Base-by-base conservation (phyloP, 2,329 filamentous ascomycete species). In the Aspergillus latus region DNA sequence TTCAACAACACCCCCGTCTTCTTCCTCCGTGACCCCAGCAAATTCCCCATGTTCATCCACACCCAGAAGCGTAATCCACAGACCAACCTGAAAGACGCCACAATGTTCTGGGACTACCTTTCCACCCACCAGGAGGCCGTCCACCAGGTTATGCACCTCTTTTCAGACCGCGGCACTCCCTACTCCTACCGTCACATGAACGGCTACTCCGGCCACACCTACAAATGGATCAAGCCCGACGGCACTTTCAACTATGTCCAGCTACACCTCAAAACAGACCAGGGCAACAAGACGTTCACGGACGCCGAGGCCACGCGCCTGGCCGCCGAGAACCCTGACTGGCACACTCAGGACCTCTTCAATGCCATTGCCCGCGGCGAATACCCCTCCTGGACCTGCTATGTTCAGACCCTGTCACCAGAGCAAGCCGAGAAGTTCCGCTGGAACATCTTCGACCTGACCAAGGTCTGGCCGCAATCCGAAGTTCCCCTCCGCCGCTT, bases 1-100 rank as follows among this genome's bases (percentile, higher is more conserved):
- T 84, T 83, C 59, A 89, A 89, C 76, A 90, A 90, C 68, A 89
- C 86, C 0, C 88, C 88, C 0, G 83, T 89, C 2, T 91, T 90
- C 78, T 90, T 91, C 73, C 67, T 90, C n/a, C 79, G 88, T 52
- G 88, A 90, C 60, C 85, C 88, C 0, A 81, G 85, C 61, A 90
- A 90, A 71, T 90, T 89, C 68, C 87, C 88, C 26, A 77, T 86
- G 66, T 87, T 89, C 66, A 89, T 89, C 52, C 87, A 89, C 68
- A 88, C 87, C 0, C 88, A 90, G 69, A 90, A 90, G 78, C 80
- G 87, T n/a, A 78, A 90, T 65, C 88, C 87, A 0, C 81, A 85
- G 62, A 89, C 86, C 3, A 85, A 90, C 67, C 72, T 89, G 5
- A 86, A 84, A 47, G 84, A 89, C 71, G 84, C 86, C 13, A 87